A percentile compares a stretch with the other conserved stretches of the same genome.
phyloP scores from a whole-genome alignment of 345 rosid species.

The Fremontodendron californicum region DNA sequence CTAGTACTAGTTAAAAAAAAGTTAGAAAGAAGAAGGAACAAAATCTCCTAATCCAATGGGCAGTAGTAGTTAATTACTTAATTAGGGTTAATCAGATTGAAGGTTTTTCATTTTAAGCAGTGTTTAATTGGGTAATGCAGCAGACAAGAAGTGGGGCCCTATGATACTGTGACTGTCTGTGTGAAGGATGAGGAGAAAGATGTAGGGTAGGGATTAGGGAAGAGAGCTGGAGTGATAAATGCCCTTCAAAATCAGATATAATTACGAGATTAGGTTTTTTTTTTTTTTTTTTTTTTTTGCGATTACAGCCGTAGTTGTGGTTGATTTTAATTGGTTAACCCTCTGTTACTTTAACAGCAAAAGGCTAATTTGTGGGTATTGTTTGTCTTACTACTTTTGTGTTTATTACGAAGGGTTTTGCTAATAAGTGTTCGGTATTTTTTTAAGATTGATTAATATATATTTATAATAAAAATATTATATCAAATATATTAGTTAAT shows the following conservation, averaged over 20 bases:
- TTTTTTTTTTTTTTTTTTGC: neutral
- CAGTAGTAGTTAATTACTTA: neutral
- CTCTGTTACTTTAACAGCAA: no score
- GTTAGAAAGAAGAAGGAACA: neutral
- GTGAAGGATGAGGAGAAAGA: conserved; percentile 27
- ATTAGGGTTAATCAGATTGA: neutral
- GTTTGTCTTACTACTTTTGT: no score
- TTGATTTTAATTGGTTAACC: conserved; percentile 33
- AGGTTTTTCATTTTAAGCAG: conserved; percentile 16
- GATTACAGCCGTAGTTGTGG: neutral
- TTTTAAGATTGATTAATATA: no score
- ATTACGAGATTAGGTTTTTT: conserved; percentile 42
- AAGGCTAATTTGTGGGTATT: neutral
- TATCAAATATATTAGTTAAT: no score
- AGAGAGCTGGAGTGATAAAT: conserved; percentile 1
- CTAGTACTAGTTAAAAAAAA: no score
- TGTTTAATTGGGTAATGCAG: conserved; percentile 8
- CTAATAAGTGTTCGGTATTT: no score
- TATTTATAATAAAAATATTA: neutral
- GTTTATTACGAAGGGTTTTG: no score
- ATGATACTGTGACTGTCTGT: conserved; percentile 14
- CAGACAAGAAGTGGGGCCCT: conserved; percentile 37
- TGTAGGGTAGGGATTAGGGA: no score
- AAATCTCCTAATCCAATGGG: neutral
- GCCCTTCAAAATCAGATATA: conserved; percentile 20